Percentiles rank a stretch among this genome's conserved stretches.
Conservation (phyloP, 1,284 basidiomycete species). For the Ustilago loliicola region DNA sequence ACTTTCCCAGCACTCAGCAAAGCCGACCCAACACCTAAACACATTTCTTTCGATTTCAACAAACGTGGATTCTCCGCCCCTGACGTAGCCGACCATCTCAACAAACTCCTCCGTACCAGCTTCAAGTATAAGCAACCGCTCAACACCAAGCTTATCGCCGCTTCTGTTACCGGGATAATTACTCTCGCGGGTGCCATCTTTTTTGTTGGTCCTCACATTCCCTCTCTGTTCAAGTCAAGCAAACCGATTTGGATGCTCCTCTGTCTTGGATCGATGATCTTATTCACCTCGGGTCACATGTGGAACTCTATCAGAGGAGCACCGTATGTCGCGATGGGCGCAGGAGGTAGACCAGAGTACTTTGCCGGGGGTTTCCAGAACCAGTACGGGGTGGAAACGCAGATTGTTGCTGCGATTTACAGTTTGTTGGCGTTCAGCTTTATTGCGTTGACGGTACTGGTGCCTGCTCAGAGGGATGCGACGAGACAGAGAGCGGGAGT, state of each 20-base stretch:
- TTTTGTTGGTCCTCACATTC: constrained; percentile 43
- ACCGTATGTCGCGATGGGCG: constrained; percentile 77
- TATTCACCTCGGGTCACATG: constrained; percentile 78
- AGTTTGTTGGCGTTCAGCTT: constrained; percentile 84
- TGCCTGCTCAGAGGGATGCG: constrained; percentile 82
- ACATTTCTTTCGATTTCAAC: constrained; percentile 60
- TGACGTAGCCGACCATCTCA: constrained; percentile 45
- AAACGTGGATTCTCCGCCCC: constrained; percentile 47
- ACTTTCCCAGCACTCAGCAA: constrained; percentile 51
- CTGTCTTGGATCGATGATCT: constrained; percentile 54
- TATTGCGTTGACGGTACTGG: constrained; percentile 83
- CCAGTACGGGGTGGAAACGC: constrained; percentile 92
- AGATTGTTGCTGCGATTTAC: constrained; percentile 87
- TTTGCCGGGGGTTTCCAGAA: constrained; percentile 89
- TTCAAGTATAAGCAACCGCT: constrained; percentile 59
- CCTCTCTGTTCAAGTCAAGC: constrained; percentile 19
- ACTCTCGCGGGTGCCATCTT: constrained; percentile 23
- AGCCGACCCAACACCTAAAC: constrained; percentile 30
- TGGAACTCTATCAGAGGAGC: constrained; percentile 91
- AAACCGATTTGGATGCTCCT: constrained; percentile 56
- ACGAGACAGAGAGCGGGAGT: constrained; percentile 84
- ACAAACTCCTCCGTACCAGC: constrained; percentile 26
- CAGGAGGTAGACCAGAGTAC: constrained; percentile 77
- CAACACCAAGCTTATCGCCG: constrained; percentile 44
- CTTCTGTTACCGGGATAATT: constrained; percentile 25